Percentiles rank a stretch among this genome's conserved stretches.
These are phyloP conservation scores for Olyra latifolia DNA, from an alignment of 176 grass and related monocot species.

Conservation along the genomic window DNA sequence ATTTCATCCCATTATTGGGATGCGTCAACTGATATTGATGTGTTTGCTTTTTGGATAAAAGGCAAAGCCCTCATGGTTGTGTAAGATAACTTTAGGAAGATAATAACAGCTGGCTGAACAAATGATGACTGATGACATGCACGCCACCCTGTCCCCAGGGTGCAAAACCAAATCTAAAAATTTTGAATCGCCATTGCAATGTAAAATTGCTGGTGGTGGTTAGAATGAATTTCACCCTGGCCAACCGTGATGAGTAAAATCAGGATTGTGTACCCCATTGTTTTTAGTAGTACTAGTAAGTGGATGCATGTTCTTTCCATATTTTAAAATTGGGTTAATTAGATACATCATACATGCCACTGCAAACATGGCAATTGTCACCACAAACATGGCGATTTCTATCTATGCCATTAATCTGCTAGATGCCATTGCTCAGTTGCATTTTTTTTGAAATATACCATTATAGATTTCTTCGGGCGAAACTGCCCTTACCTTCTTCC, in stretches of 20 bases:
- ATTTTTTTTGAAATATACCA: no score
- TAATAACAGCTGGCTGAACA: neutral
- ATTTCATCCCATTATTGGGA: neutral
- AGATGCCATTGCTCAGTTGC: no score
- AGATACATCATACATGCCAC: no score
- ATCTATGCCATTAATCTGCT: no score
- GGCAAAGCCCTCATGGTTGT: neutral
- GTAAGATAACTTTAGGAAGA: conserved; percentile 4
- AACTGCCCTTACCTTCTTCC: no score
- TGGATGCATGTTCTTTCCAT: neutral
- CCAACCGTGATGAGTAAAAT: neutral
- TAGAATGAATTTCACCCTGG: conserved; percentile 1
- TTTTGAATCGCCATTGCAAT: neutral
- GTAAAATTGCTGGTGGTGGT: conserved; percentile 5
- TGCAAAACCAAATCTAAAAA: conserved; percentile 10
- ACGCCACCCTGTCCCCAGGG: neutral
- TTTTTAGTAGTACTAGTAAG: neutral
- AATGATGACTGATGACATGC: conserved; percentile 6
- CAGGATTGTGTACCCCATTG: neutral
- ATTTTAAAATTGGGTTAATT: neutral
- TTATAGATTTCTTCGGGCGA: no score
- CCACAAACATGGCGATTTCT: no score
- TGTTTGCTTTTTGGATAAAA: neutral
- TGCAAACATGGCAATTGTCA: no score
- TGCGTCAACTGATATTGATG: conserved; percentile 1